Evolutionary conservation across 371 early-diverging fungal species (phyloP).

Genomic region (Zychaea mexicana): DNA sequence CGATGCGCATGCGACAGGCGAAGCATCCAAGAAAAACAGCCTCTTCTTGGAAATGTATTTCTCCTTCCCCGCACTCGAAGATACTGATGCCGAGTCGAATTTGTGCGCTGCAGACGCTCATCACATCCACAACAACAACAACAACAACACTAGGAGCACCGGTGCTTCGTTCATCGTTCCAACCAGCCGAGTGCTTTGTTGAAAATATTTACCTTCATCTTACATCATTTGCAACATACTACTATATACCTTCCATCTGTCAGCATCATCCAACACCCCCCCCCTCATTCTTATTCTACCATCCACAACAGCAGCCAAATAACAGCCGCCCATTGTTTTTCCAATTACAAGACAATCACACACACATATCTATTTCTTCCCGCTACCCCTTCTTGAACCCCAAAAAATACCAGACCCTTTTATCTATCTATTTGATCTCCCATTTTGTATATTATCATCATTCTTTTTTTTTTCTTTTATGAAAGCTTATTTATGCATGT

Average conservation of each 20-base stretch:
- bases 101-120: constrained; percentile 20
- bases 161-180: not conserved
- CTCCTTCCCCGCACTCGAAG: constrained; percentile 25
- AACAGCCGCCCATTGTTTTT: no score
- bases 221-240: not conserved
- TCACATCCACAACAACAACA: not conserved
- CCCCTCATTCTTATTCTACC: not conserved
- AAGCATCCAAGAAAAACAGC: constrained; percentile 8
- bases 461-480: not conserved
- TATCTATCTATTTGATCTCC: constrained; percentile 3
- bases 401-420: not conserved
- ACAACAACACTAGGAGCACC: not conserved
- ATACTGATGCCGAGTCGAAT: constrained; percentile 19
- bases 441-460: constrained; percentile 6
- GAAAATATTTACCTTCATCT: no score
- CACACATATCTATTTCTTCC: not conserved
- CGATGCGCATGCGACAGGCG: not conserved
- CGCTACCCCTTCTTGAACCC: no score
- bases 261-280: not conserved
- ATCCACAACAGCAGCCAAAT: not conserved
- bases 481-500: constrained; percentile 5
- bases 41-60: constrained; percentile 22
- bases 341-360: no score
- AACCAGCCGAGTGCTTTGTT: not conserved
- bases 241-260: not conserved